phyloP scores from a whole-genome alignment of 495 filamentous ascomycete species.

The Darksidea phi region DNA sequence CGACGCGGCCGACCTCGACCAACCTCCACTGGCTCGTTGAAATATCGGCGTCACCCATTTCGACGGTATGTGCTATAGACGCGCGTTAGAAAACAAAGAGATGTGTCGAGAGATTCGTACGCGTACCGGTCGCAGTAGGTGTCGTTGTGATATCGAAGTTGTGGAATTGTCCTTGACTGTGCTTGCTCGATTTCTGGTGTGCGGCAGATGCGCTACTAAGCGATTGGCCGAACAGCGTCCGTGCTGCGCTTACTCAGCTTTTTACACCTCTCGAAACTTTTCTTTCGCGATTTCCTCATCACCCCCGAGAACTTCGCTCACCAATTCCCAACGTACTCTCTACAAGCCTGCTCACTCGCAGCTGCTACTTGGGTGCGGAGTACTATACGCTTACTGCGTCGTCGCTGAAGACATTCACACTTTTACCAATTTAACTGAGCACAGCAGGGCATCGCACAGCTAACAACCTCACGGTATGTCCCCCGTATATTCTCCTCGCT shows the following conservation, averaged over 20 bases:
- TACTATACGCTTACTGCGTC: not conserved
- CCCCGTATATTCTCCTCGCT: conserved; percentile 23
- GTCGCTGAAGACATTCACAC: no score
- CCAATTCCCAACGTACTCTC: not conserved
- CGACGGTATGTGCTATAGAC: conserved; percentile 34
- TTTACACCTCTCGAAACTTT: conserved; percentile 5
- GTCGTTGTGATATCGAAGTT: conserved; percentile 20
- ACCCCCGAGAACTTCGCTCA: not conserved
- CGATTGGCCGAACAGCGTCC: no score
- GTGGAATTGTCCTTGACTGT: conserved; percentile 4
- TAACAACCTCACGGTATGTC: conserved; percentile 9
- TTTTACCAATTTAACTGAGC: no score
- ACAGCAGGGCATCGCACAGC: not conserved
- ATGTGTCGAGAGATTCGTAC: conserved; percentile 1
- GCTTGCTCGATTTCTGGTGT: conserved; percentile 5
- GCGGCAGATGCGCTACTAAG: conserved; percentile 1
- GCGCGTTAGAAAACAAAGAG: conserved; percentile 13
- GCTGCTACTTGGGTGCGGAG: not conserved
- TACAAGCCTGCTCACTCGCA: not conserved
- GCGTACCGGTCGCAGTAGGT: conserved; percentile 35
- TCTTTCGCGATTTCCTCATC: conserved; percentile 12
- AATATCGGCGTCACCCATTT: conserved; percentile 69
- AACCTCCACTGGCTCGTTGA: conserved; percentile 75
- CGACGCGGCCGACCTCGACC: conserved; percentile 95
- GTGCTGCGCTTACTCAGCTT: no score